Evolutionary conservation across 163 green algal species (phyloP).

Genomic region (Prototheca wickerhamii): DNA sequence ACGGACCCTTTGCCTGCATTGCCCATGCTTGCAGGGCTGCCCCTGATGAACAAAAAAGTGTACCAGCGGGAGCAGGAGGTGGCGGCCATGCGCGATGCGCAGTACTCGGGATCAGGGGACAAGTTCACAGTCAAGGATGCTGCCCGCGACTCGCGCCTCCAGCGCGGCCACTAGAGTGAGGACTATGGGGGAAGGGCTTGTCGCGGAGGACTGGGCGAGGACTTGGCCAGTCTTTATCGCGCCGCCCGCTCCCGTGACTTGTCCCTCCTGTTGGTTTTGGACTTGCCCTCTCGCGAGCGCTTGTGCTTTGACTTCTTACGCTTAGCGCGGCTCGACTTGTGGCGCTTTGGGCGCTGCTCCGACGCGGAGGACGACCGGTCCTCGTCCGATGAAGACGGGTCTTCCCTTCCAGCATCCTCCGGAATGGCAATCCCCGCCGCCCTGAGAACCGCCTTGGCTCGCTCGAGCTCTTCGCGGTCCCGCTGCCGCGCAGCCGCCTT

Average conservation of each 20-base stretch:
- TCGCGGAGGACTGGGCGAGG: no score
- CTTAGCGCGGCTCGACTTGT: neutral
- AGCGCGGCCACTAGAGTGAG: no score
- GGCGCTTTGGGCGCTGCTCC: neutral
- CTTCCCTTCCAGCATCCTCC: no score
- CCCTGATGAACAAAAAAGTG: constrained; percentile 29
- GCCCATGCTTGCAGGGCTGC: constrained; percentile 14
- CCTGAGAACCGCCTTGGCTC: constrained; percentile 3
- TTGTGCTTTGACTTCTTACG: constrained; percentile 6
- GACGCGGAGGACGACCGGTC: neutral
- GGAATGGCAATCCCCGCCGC: neutral
- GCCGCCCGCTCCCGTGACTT: constrained; percentile 6
- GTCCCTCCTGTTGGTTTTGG: constrained; percentile 20
- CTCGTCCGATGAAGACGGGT: no score
- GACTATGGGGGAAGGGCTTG: no score
- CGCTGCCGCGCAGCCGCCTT: no score
- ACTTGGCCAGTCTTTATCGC: neutral
- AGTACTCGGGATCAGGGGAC: neutral
- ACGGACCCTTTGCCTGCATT: no score
- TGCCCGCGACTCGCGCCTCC: neutral
- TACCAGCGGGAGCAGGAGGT: constrained; percentile 24
- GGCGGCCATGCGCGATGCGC: constrained; percentile 7
- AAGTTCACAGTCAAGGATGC: neutral
- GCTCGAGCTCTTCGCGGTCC: no score
- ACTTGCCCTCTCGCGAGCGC: no score